phyloP scores from a whole-genome alignment of 2,329 filamentous ascomycete species.

The Chaetomiaceae sp. region DNA sequence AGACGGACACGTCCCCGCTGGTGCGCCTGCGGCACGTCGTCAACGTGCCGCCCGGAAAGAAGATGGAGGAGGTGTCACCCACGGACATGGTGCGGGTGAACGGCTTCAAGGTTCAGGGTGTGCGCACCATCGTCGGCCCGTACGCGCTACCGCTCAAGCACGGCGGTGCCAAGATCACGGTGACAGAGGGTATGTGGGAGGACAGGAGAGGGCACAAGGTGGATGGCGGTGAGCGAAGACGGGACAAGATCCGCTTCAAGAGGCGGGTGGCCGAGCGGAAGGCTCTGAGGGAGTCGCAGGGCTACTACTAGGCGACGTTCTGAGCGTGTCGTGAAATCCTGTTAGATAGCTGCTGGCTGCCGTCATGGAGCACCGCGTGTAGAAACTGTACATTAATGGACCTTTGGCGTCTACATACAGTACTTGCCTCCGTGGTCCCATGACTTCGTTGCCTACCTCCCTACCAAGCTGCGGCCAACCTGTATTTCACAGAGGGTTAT shows the following conservation, averaged over 20 bases:
- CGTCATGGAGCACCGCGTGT: slow-evolving; percentile 11
- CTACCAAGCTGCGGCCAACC: too few relatives aligned
- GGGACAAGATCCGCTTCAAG: slow-evolving; percentile 81
- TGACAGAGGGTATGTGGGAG: slow-evolving; percentile 91
- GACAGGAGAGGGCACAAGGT: slow-evolving; percentile 81
- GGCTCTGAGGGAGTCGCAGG: slow-evolving; percentile 44
- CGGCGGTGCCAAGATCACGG: slow-evolving; percentile 57
- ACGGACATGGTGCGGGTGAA: slow-evolving; percentile 47
- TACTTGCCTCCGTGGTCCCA: too few relatives aligned
- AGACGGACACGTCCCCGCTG: slow-evolving; percentile 30
- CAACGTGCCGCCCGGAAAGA: slow-evolving; percentile 46
- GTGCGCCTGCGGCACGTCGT: slow-evolving; percentile 47
- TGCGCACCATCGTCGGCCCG: slow-evolving; percentile 66
- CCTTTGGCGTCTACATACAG: slow-evolving; percentile 1
- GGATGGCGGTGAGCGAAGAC: slow-evolving; percentile 89
- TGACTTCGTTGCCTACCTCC: too few relatives aligned
- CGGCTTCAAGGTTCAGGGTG: slow-evolving; percentile 62
- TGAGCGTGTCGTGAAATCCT: slow-evolving; percentile 2
- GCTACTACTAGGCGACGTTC: slow-evolving; percentile 16
- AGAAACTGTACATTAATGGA: slow-evolving; percentile 22
- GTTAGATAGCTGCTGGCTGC: slow-evolving; percentile 1
- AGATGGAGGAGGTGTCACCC: slow-evolving; percentile 29
- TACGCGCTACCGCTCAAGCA: slow-evolving; percentile 64
- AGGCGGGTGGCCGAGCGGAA: slow-evolving; percentile 71
- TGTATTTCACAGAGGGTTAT: too few relatives aligned